Conservation (phyloP, 2,329 filamentous ascomycete species). For the Monosporascus cannonballus region DNA sequence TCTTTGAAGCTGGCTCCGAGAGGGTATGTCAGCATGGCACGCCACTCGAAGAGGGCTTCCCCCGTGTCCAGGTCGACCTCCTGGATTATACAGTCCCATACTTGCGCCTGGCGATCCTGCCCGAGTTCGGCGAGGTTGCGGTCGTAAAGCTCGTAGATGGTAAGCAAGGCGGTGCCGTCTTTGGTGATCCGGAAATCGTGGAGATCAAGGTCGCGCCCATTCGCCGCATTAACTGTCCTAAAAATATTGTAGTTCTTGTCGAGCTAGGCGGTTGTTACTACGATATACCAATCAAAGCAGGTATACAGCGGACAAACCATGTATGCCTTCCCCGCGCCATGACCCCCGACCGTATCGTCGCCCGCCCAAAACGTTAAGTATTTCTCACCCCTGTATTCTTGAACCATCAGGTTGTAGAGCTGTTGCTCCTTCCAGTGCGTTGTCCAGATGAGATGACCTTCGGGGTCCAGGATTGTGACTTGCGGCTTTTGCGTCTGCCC, state of each 20-base stretch:
- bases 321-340: constrained; percentile 39
- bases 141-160: constrained; percentile 28
- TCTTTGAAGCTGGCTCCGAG: constrained; percentile 20
- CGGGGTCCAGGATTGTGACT: constrained; percentile 37
- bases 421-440: constrained; percentile 27
- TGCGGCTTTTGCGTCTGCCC: constrained; percentile 29
- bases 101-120: constrained; percentile 28
- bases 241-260: constrained; percentile 25
- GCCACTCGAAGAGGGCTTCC: constrained; percentile 38
- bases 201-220: constrained; percentile 31
- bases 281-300: not conserved
- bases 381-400: constrained; percentile 34
- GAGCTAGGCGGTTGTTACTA: constrained; percentile 11
- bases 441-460: constrained; percentile 40
- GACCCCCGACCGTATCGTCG: constrained; percentile 36
- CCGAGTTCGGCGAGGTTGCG: constrained; percentile 32
- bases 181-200: constrained; percentile 32
- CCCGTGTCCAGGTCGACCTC: constrained; percentile 40
- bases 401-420: constrained; percentile 37
- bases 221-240: constrained; percentile 30
- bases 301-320: constrained; percentile 30
- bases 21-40: constrained; percentile 12
- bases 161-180: constrained; percentile 31
- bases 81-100: constrained; percentile 38
- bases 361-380: constrained; percentile 46